Base-by-base conservation (phyloP, 75 land plant species). In the Cryptomeria japonica region DNA sequence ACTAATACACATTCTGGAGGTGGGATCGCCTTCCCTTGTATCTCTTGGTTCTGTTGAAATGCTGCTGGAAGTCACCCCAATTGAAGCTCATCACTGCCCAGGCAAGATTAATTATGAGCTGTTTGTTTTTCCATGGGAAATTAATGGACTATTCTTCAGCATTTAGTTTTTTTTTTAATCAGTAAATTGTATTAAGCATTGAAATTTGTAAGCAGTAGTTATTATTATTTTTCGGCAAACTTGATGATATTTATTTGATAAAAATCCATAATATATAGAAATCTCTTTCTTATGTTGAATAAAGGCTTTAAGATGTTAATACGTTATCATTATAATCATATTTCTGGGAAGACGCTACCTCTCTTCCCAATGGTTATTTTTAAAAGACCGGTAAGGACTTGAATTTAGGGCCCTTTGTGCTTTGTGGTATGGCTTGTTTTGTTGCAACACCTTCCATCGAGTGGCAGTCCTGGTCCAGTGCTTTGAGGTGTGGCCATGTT, bases 21-120 rank as follows among this genome's bases (percentile, higher is more conserved):
- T 92, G 37, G 93, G 91, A 31, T n/a, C 58, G 38, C 84, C 93
- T 56, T 46, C 88, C 46, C 53, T 94, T 11, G 16, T 95, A 8
- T 55, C 92, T 12, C 84, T 92, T 9, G 75, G 46, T 19, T 92
- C 95, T 7, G 15, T 51, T 15, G 6, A 73, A 3, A 37, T 82
- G 22, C 13, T 46, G 11, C 87, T 94, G 16, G 80, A 89, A 22
- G 94, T 95, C 83, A 93, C 93, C 37, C 90, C 96, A 64, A 92
- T 95, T 37, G 96, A 95, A 61, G 95, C 96, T 46, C 88, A 90
- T 56, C 96, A 95, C 78, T 95, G 96, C 75, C 96, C 96, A 42
- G 96, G 96, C 93, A 87, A 31, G 44, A 36, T 51, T 51, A 37
- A 49, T 70, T 85, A 39, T 82, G 16, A n/a, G 13, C 47, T 37